Conservation (phyloP, 2,329 filamentous ascomycete genomes). For the Aschersonia sp. region DNA sequence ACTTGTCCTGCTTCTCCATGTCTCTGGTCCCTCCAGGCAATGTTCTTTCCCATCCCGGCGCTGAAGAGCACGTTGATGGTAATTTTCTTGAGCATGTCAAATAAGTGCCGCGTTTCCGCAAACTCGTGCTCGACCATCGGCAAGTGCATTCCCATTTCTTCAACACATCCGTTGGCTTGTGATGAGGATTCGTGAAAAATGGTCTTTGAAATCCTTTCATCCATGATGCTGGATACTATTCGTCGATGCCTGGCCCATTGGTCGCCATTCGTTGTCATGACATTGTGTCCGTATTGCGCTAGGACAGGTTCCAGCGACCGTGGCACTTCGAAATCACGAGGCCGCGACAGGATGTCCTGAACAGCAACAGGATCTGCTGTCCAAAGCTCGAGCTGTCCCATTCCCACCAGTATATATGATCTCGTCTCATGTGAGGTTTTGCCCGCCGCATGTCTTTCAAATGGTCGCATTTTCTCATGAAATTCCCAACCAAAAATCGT, state of each 20-base stretch:
- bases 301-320: not conserved
- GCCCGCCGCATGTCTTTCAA: not conserved
- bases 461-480: constrained; percentile 1
- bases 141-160: not conserved
- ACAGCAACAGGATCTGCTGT: not conserved
- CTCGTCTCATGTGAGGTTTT: not conserved
- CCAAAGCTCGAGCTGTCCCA: not conserved
- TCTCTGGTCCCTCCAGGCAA: not conserved
- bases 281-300: not conserved
- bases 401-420: not conserved
- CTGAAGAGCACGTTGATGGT: not conserved
- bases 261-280: not conserved
- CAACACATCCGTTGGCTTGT: not conserved
- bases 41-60: not conserved
- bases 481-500: constrained; percentile 2
- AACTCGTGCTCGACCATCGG: not conserved
- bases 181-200: not conserved
- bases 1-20: not conserved
- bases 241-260: not conserved
- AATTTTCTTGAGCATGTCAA: constrained; percentile 1
- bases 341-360: not conserved
- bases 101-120: constrained; percentile 1
- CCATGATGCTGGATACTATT: not conserved
- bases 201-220: not conserved
- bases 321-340: not conserved